phyloP scores from a whole-genome alignment of 108 stramenopile genomes.

The Skeletonema marinoi region DNA sequence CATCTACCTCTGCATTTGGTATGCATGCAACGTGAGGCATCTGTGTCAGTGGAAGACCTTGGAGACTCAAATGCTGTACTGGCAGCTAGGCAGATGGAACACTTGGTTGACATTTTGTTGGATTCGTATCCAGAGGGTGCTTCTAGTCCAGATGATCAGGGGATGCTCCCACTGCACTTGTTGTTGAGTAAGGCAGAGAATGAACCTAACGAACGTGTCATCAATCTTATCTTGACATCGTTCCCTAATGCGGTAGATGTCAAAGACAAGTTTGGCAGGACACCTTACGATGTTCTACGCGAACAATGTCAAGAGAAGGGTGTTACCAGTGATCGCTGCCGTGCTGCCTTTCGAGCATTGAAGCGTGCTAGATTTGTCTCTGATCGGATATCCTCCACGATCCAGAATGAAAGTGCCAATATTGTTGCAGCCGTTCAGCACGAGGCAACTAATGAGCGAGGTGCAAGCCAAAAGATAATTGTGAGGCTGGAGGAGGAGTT shows the following conservation, averaged over 20 bases:
- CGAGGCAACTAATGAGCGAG: conserved; percentile 50
- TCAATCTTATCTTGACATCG: conserved; percentile 44
- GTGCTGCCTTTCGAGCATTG: conserved; percentile 54
- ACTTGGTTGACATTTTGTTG: conserved; percentile 46
- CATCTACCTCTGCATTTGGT: conserved; percentile 51
- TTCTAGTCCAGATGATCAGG: conserved; percentile 53
- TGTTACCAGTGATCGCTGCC: conserved; percentile 39
- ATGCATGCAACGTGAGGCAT: conserved; percentile 54
- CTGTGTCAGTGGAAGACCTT: conserved; percentile 19
- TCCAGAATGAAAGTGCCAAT: conserved; percentile 49
- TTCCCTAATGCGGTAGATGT: conserved; percentile 51
- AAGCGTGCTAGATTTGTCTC: conserved; percentile 45
- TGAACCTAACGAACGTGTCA: conserved; percentile 49
- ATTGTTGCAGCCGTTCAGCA: conserved; percentile 47
- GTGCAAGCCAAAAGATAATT: conserved; percentile 56
- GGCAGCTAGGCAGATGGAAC: conserved; percentile 46
- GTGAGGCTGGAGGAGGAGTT: conserved; percentile 55
- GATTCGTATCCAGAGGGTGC: conserved; percentile 51
- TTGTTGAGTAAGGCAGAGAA: conserved; percentile 40
- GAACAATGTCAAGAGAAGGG: conserved; percentile 35
- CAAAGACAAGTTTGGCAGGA: conserved; percentile 48
- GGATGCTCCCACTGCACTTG: conserved; percentile 53
- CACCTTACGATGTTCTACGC: conserved; percentile 50
- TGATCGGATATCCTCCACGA: conserved; percentile 42
- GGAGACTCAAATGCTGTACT: conserved; percentile 27